Evolutionary conservation across 2,329 filamentous ascomycete genomes (phyloP).

Genomic region (Aplosporella prunicola): DNA sequence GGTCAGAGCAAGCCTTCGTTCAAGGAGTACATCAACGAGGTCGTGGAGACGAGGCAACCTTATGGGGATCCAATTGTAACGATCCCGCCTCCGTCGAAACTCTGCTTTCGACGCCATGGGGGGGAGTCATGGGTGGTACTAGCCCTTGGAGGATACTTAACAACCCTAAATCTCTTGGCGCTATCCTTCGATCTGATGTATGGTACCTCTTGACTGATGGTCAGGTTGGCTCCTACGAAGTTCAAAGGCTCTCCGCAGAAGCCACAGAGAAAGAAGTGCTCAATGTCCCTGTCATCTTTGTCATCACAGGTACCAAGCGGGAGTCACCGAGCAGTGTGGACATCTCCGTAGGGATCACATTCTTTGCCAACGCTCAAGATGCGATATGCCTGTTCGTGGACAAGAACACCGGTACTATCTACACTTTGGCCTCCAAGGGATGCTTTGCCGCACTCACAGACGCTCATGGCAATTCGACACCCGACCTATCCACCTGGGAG

Average conservation of each 20-base stretch:
- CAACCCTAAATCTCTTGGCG: slow-evolving; percentile 13
- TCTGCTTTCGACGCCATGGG: too few relatives aligned
- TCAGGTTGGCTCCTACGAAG: slow-evolving; percentile 17
- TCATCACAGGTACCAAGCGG: slow-evolving; percentile 17
- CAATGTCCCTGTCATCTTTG: slow-evolving; percentile 18
- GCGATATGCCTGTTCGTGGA: slow-evolving; percentile 26
- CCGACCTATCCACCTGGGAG: slow-evolving; percentile 18
- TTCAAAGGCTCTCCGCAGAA: slow-evolving; percentile 16
- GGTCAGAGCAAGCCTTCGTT: slow-evolving; percentile 16
- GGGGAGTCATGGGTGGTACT: slow-evolving; percentile 15
- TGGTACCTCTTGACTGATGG: slow-evolving; percentile 28
- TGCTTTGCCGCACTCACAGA: slow-evolving; percentile 18
- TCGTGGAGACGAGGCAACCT: slow-evolving; percentile 13
- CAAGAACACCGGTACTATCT: slow-evolving; percentile 15
- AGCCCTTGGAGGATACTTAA: slow-evolving; percentile 17
- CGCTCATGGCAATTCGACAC: slow-evolving; percentile 12
- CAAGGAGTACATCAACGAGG: slow-evolving; percentile 11
- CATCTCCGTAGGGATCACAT: slow-evolving; percentile 26
- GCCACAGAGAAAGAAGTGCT: slow-evolving; percentile 16
- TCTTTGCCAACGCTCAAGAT: slow-evolving; percentile 23
- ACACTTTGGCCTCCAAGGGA: slow-evolving; percentile 24
- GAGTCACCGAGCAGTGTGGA: slow-evolving; percentile 17
- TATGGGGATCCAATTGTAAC: slow-evolving; percentile 18
- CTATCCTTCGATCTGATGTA: slow-evolving; percentile 19
- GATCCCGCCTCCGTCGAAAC: slow-evolving; percentile 11